Percentiles rank a stretch among this genome's conserved stretches.
These are phyloP conservation scores for Zelopaecilomyces penicillatus DNA, from an alignment of 2,329 filamentous ascomycete genomes.

Conservation along the genomic window DNA sequence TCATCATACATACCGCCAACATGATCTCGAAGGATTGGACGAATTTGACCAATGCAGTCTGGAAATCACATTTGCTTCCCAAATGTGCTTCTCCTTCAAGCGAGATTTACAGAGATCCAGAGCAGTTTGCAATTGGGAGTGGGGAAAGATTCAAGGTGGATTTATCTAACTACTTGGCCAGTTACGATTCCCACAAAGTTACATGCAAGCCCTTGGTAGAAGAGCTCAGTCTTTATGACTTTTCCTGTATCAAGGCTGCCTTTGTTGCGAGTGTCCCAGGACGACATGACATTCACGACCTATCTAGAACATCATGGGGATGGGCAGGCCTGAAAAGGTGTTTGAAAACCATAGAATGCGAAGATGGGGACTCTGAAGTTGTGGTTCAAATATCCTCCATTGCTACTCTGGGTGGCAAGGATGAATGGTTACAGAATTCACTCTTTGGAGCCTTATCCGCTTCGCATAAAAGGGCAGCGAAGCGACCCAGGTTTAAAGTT, in stretches of 20 bases:
- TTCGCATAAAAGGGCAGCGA: constrained; percentile 19
- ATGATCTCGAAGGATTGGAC: constrained; percentile 84
- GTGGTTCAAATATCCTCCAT: constrained; percentile 70
- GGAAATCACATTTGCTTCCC: constrained; percentile 66
- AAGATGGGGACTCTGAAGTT: constrained; percentile 36
- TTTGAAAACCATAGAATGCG: constrained; percentile 45
- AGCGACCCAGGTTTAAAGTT: constrained; percentile 52
- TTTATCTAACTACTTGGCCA: constrained; percentile 60
- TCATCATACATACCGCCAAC: constrained; percentile 84
- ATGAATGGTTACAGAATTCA: constrained; percentile 63
- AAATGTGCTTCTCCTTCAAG: constrained; percentile 18
- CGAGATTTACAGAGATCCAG: background rate
- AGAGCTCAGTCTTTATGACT: constrained; percentile 57
- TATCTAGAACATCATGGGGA: constrained; percentile 58
- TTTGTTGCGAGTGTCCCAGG: constrained; percentile 75
- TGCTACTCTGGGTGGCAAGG: constrained; percentile 62
- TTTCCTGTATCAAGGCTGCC: constrained; percentile 57
- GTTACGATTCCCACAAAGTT: constrained; percentile 53
- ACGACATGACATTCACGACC: constrained; percentile 43
- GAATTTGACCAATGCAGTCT: constrained; percentile 80
- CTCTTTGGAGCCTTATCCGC: constrained; percentile 44
- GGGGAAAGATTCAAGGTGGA: constrained; percentile 69
- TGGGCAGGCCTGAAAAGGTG: constrained; percentile 61
- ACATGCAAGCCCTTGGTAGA: constrained; percentile 48
- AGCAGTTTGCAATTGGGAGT: constrained; percentile 35